A percentile compares a stretch with the other conserved stretches of the same genome.
phyloP scores from a whole-genome alignment of 768 basidiomycete genomes.

The Mycena floridula region DNA sequence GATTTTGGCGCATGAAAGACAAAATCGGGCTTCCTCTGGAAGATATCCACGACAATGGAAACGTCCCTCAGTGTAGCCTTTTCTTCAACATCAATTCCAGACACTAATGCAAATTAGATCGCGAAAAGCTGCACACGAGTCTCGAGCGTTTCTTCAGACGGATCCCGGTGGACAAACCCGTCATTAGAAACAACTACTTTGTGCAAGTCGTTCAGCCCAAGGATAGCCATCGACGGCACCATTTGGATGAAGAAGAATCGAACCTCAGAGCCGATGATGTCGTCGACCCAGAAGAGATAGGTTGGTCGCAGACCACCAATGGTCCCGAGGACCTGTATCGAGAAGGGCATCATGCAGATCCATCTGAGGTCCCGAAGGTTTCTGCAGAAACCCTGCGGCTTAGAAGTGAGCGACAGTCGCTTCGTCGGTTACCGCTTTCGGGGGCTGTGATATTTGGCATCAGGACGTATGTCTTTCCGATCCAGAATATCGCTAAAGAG shows the following conservation, averaged over 20 bases:
- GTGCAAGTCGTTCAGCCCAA: conserved; percentile 32
- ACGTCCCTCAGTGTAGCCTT: conserved; percentile 61
- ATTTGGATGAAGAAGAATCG: no score
- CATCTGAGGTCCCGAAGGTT: conserved; percentile 2
- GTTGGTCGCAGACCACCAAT: conserved; percentile 51
- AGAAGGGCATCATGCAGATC: conserved; percentile 18
- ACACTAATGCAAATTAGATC: no score
- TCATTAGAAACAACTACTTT: conserved; percentile 65
- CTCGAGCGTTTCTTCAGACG: conserved; percentile 69
- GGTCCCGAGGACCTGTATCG: conserved; percentile 45
- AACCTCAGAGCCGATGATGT: conserved; percentile 15
- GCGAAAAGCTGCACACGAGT: conserved; percentile 55
- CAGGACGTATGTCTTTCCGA: conserved; percentile 53
- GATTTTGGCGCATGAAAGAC: conserved; percentile 72
- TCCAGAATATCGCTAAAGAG: conserved; percentile 46
- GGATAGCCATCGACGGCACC: conserved; percentile 4
- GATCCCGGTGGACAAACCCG: conserved; percentile 60
- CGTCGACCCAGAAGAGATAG: conserved; percentile 59
- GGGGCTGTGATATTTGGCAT: conserved; percentile 69
- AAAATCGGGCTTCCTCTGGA: conserved; percentile 70
- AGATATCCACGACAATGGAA: conserved; percentile 64
- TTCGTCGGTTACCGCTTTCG: conserved; percentile 55
- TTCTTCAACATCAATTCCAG: neutral
- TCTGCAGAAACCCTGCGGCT: conserved; percentile 42
- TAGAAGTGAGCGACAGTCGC: conserved; percentile 60